These are phyloP conservation scores for Urtica urens DNA, from an alignment of 306 rosid genomes.

Conservation along the genomic window DNA sequence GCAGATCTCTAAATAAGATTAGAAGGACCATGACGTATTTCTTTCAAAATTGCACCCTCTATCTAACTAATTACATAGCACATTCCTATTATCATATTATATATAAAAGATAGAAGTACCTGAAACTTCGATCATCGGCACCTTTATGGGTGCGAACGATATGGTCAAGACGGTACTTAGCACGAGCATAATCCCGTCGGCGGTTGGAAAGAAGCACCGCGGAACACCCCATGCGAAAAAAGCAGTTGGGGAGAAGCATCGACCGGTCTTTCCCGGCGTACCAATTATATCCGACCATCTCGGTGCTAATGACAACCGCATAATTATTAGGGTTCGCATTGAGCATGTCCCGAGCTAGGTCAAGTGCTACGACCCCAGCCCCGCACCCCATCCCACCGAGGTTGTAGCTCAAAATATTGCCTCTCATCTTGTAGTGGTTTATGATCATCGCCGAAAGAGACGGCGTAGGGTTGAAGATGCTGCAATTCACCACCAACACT, in stretches of 20 bases:
- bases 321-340: constrained; percentile 71
- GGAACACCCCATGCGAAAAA: constrained; percentile 95
- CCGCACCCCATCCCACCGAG: constrained; percentile 99
- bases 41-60: too few relatives aligned
- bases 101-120: constrained; percentile 22
- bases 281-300: constrained; percentile 85
- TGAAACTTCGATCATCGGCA: constrained; percentile 89
- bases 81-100: neutral
- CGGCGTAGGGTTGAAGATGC: constrained; percentile 94
- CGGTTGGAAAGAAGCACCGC: constrained; percentile 84
- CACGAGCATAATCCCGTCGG: constrained; percentile 59
- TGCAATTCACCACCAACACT: constrained; percentile 75
- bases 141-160: constrained; percentile 92
- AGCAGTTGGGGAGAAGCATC: constrained; percentile 82
- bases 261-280: constrained; percentile 75
- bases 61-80: neutral
- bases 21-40: too few relatives aligned
- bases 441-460: constrained; percentile 93
- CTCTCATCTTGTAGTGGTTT: constrained; percentile 96
- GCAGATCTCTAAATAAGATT: too few relatives aligned
- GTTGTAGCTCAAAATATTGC: constrained; percentile 79
- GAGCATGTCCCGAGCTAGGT: constrained; percentile 77
- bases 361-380: constrained; percentile 77
- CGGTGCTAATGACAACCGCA: constrained; percentile 88
- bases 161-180: constrained; percentile 85